These are phyloP conservation scores for Wickerhamomyces rabaulensis DNA, from an alignment of 805 yeast genomes.

Conservation along the genomic window DNA sequence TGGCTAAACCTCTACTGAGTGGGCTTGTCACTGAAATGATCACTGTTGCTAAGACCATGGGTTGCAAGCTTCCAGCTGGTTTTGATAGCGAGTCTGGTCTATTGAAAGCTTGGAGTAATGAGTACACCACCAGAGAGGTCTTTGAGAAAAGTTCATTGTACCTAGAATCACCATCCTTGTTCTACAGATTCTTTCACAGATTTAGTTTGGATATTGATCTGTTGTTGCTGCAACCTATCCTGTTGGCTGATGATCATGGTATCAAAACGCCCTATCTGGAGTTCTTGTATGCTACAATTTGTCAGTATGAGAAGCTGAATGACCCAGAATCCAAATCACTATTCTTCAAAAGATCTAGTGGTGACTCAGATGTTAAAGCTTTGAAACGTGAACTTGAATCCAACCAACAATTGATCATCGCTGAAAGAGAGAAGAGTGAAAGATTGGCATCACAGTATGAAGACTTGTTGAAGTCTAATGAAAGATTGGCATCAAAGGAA, in stretches of 20 bases:
- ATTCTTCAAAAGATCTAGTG: conserved; percentile 20
- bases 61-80: conserved; percentile 64
- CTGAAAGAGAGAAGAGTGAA: conserved; percentile 1
- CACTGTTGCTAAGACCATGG: conserved; percentile 72
- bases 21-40: conserved; percentile 75
- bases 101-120: conserved; percentile 45
- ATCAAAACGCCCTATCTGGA: conserved; percentile 89
- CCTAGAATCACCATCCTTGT: conserved; percentile 50
- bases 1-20: conserved; percentile 79
- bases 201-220: conserved; percentile 65
- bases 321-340: conserved; percentile 8
- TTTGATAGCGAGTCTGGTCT: conserved; percentile 62
- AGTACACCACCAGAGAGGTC: conserved; percentile 29
- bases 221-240: conserved; percentile 76
- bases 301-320: conserved; percentile 42
- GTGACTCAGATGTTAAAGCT: conserved; percentile 4
- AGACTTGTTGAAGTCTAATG: conserved; percentile 3
- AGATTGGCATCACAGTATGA: conserved; percentile 3
- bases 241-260: conserved; percentile 83
- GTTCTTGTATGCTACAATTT: conserved; percentile 72
- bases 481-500: background rate
- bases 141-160: conserved; percentile 19
- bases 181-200: conserved; percentile 59
- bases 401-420: background rate
- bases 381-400: conserved; percentile 1